These are phyloP conservation scores for Nasturtium officinale DNA, from an alignment of 345 rosid species.

Conservation along the genomic window DNA sequence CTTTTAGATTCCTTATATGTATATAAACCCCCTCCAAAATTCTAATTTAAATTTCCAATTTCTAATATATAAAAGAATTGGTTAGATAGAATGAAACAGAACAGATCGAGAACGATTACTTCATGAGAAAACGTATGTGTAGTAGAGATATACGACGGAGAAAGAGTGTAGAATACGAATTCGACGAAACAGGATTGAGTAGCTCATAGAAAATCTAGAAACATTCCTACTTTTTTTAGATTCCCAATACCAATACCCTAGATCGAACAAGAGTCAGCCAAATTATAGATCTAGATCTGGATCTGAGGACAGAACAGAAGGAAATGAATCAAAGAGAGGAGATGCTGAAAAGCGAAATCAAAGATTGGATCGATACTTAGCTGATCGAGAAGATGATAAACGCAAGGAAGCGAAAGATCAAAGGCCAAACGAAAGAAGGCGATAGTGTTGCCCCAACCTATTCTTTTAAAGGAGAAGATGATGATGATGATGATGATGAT, in stretches of 20 bases:
- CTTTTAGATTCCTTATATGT: constrained; percentile 12
- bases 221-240: constrained; percentile 42
- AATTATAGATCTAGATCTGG: constrained; percentile 42
- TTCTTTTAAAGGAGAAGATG: constrained; percentile 34
- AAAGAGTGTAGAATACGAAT: constrained; percentile 82
- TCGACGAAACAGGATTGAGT: constrained; percentile 62
- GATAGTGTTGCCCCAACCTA: background rate
- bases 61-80: constrained; percentile 25
- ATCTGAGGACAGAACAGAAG: constrained; percentile 17
- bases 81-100: background rate
- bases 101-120: constrained; percentile 30
- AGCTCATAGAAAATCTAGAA: constrained; percentile 61
- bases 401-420: background rate
- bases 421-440: constrained; percentile 44
- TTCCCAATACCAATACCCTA: constrained; percentile 19
- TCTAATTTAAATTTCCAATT: constrained; percentile 11
- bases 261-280: background rate
- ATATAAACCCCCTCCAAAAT: background rate
- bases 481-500: constrained; percentile 26
- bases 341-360: background rate
- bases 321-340: constrained; percentile 20
- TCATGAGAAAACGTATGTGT: constrained; percentile 86
- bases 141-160: constrained; percentile 90
- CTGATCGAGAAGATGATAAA: constrained; percentile 35
- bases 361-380: constrained; percentile 26